These are phyloP conservation scores for Globisporangium middletonii DNA, from an alignment of 352 stramenopile species.

Conservation along the genomic window DNA sequence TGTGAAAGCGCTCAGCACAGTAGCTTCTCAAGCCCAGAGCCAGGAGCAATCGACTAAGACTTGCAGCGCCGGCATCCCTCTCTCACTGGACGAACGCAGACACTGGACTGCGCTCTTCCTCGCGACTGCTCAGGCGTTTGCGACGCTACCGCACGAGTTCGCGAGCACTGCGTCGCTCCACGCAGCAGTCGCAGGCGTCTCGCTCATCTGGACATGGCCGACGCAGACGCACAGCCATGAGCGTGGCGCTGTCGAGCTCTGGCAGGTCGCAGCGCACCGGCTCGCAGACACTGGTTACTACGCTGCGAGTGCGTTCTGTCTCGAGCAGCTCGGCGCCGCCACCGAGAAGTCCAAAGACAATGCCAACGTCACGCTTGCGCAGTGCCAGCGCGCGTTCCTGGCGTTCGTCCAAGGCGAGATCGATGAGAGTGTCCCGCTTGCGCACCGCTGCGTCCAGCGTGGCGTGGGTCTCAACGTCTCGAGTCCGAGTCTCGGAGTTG, in stretches of 20 bases:
- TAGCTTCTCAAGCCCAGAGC: too few species aligned
- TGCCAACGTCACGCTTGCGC: not conserved
- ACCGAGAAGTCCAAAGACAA: not conserved
- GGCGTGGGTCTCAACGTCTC: constrained; percentile 1
- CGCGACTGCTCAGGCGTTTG: constrained; percentile 5
- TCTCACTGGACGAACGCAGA: not conserved
- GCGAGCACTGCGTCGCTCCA: constrained; percentile 21
- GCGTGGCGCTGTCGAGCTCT: not conserved
- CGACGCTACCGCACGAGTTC: constrained; percentile 11
- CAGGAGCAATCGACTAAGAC: too few species aligned
- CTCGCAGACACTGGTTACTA: constrained; percentile 25
- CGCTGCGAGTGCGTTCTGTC: constrained; percentile 12
- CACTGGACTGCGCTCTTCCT: not conserved
- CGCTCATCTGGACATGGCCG: constrained; percentile 9
- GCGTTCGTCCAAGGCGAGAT: constrained; percentile 26
- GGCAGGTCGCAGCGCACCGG: constrained; percentile 10
- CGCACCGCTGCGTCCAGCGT: constrained; percentile 6
- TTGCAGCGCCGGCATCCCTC: too few species aligned
- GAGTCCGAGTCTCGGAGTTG: constrained; percentile 17
- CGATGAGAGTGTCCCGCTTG: constrained; percentile 3
- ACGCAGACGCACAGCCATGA: not conserved
- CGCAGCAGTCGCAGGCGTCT: constrained; percentile 18
- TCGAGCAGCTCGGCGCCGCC: constrained; percentile 2
- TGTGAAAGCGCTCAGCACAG: constrained; percentile 9
- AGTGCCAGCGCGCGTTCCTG: constrained; percentile 23